Evolutionary conservation across 371 early-diverging fungal species (phyloP).

Genomic region (Actinomortierella ambigua): DNA sequence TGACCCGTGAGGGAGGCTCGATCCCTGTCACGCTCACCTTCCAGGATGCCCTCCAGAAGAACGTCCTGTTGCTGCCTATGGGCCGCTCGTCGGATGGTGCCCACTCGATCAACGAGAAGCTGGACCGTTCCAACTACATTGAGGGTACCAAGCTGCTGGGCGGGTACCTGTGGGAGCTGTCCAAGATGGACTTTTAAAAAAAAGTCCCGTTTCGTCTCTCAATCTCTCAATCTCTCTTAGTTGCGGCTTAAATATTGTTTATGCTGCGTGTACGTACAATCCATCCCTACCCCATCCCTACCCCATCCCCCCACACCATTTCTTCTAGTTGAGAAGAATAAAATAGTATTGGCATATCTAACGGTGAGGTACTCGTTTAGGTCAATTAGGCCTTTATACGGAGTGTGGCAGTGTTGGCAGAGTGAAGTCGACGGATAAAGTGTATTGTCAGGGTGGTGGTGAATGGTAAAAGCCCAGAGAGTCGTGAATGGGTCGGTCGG

Average conservation of each 20-base stretch:
- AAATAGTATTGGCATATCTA: too few species aligned
- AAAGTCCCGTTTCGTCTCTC: background rate
- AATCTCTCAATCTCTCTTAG: background rate
- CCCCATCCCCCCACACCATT: background rate
- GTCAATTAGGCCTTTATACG: background rate
- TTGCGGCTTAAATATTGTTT: background rate
- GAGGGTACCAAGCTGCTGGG: slow-evolving; percentile 93
- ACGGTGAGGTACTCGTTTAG: too few species aligned
- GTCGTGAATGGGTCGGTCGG: too few species aligned
- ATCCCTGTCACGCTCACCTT: slow-evolving; percentile 98
- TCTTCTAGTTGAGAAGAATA: too few species aligned
- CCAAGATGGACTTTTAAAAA: slow-evolving; percentile 48
- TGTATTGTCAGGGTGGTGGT: too few species aligned
- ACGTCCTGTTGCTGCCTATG: slow-evolving; percentile 92
- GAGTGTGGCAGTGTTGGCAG: too few species aligned
- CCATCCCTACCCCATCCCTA: too few species aligned
- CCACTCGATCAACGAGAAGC: slow-evolving; percentile 97
- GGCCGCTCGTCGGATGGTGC: slow-evolving; percentile 86
- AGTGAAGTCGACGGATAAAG: too few species aligned
- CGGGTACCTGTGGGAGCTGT: slow-evolving; percentile 88
- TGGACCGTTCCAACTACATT: slow-evolving; percentile 91
- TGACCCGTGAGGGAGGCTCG: slow-evolving; percentile 96
- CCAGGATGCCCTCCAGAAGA: slow-evolving; percentile 92
- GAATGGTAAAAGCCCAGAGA: too few species aligned
- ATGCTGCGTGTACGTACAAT: too few species aligned